Evolutionary conservation across 2,329 filamentous ascomycete species (phyloP), one percentile per base, ranked within the genome.

Genomic region (Alternaria viburni): DNA sequence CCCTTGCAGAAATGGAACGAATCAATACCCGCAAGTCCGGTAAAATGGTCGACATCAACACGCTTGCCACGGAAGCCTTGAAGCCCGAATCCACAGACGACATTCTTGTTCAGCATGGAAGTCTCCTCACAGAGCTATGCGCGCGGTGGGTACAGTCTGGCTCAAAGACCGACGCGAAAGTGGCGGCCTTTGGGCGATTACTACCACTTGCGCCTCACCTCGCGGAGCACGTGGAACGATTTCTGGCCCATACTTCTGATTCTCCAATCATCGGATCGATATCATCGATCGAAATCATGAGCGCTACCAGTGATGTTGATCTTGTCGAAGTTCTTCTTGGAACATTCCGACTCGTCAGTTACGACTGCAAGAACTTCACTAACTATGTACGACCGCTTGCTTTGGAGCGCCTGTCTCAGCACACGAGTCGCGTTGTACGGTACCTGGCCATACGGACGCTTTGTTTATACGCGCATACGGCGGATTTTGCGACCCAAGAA

Each of bases 391-490:
- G 88, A 36, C 89, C 91, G 1, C 85, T 88, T 50, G 86, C 87
- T 66, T 84, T 97, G 46, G 89, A 93, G 80, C 80, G 81, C 28
- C 83, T 96, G 12, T 91, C 97, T 70, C 82, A 84, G 47, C 86
- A 88, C 72, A 57, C 78, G 50, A 84, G 86, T 69, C 82, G 81
- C 62, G 82, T 87, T 15, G 87, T 97, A 54, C 88, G 91, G 80
- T 97, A 94, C 79, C 84, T 98, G 64, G 91, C 93, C 13, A 86
- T 97, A 59, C 88, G 93, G 67, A 88, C 94, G 62, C 91, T 97
- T 68, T 93, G 91, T 74, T 85, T 93, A 66, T 88, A 93, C 61
- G 88, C 96, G 70, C 89, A 89, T 72, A 91, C 91, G 28, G 91
- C 96, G 5, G 96, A 99, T 78, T 84, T 86, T 67, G 92, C 92